These are phyloP conservation scores for Phlyctochytrium bullatum DNA, from an alignment of 192 early-diverging fungal species.

Conservation along the genomic window DNA sequence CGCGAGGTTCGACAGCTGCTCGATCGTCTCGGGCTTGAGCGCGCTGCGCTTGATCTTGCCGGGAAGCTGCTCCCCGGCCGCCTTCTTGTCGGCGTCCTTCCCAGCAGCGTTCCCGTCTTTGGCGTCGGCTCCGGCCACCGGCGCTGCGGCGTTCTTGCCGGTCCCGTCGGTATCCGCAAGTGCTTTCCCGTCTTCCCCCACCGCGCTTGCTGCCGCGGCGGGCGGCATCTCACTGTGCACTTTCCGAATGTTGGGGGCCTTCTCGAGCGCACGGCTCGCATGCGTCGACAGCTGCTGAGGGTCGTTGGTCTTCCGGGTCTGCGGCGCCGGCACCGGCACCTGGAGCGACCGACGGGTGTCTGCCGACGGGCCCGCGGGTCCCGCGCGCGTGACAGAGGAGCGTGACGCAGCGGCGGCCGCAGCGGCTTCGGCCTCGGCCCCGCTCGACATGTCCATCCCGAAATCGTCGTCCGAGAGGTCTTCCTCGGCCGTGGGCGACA, in stretches of 20 bases:
- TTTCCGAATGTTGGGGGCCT: neutral
- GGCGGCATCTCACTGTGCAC: neutral
- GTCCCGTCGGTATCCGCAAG: no score
- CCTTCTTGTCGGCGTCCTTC: no score
- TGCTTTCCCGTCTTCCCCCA: no score
- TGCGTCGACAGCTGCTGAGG: neutral
- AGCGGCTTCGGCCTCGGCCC: no score
- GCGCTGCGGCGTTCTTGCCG: no score
- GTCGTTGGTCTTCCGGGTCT: neutral
- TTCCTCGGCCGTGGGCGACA: neutral
- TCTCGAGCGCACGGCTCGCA: neutral
- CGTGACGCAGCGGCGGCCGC: no score
- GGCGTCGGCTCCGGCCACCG: no score
- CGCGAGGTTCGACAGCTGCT: neutral
- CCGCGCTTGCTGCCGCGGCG: neutral
- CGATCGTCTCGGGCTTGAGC: neutral
- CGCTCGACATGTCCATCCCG: no score
- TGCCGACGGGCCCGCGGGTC: no score
- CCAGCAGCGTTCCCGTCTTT: no score
- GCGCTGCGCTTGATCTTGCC: neutral
- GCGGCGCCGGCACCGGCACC: neutral
- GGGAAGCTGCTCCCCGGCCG: neutral
- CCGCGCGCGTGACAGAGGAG: no score
- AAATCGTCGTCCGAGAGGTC: no score
- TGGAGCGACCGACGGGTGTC: neutral